These are phyloP conservation scores for Cyclotella cryptica DNA, from an alignment of 108 stramenopile genomes.

Conservation along the genomic window DNA sequence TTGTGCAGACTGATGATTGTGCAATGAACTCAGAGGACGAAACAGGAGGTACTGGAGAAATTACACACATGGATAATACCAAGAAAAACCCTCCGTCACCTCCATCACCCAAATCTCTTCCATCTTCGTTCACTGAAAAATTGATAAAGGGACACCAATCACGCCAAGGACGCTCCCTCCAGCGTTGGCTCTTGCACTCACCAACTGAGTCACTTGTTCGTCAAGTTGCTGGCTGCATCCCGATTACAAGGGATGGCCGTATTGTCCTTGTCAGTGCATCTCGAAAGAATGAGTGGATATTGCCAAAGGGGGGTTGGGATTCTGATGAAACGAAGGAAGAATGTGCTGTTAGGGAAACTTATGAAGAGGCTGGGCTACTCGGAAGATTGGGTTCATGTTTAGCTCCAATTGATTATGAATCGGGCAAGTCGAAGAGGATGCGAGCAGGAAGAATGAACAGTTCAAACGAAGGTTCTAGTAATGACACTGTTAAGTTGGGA, in stretches of 20 bases:
- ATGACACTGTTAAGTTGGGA: too few species aligned
- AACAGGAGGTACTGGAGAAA: background rate
- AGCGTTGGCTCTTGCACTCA: slow-evolving; percentile 71
- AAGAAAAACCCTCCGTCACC: background rate
- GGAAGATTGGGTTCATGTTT: slow-evolving; percentile 75
- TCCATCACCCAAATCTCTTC: background rate
- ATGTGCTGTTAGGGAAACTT: slow-evolving; percentile 89
- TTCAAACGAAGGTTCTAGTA: background rate
- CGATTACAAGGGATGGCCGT: slow-evolving; percentile 73
- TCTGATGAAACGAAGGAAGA: slow-evolving; percentile 88
- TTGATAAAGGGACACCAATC: slow-evolving; percentile 60
- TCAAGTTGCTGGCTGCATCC: slow-evolving; percentile 79
- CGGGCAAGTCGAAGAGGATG: slow-evolving; percentile 81
- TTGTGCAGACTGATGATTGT: slow-evolving; percentile 16
- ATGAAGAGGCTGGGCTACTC: slow-evolving; percentile 90
- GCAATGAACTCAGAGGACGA: slow-evolving; percentile 35
- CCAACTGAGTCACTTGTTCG: slow-evolving; percentile 53
- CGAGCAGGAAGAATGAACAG: slow-evolving; percentile 34
- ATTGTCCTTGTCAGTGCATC: slow-evolving; percentile 81
- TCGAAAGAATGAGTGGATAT: slow-evolving; percentile 90
- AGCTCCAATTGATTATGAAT: slow-evolving; percentile 80
- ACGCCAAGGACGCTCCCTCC: slow-evolving; percentile 73
- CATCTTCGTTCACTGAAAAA: slow-evolving; percentile 57
- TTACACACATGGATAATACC: background rate
- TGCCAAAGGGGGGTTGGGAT: slow-evolving; percentile 98